These are phyloP conservation scores for Alternaria burnsii DNA, from an alignment of 2,329 filamentous ascomycete genomes.

Conservation along the genomic window DNA sequence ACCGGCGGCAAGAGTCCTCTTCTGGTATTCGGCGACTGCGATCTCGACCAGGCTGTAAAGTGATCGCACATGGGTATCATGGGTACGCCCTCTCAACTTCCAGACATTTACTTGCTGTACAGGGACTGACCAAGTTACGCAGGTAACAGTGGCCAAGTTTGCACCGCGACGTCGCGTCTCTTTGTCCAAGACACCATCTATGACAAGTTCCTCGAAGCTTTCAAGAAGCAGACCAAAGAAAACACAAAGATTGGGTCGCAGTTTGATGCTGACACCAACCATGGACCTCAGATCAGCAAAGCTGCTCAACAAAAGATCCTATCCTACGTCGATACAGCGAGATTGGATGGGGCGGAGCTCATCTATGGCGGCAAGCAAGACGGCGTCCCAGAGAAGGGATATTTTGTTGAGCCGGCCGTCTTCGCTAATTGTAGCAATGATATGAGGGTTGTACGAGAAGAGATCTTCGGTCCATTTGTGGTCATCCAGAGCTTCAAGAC, in stretches of 20 bases:
- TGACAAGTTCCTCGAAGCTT: slow-evolving; percentile 52
- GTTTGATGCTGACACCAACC: slow-evolving; percentile 27
- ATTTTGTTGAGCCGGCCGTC: slow-evolving; percentile 65
- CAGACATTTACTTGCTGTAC: not conserved
- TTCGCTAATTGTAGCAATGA: slow-evolving; percentile 60
- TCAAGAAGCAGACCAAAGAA: slow-evolving; percentile 54
- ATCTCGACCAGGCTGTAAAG: slow-evolving; percentile 1
- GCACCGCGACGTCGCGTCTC: slow-evolving; percentile 59
- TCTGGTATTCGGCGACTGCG: not conserved
- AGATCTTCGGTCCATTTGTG: not conserved
- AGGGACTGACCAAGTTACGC: not conserved
- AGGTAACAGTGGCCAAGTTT: slow-evolving; percentile 5
- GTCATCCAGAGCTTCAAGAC: slow-evolving; percentile 55
- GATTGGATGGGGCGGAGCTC: too few species aligned
- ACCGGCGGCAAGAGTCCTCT: slow-evolving; percentile 1
- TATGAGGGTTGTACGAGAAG: not conserved
- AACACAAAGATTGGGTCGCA: slow-evolving; percentile 24
- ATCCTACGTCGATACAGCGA: too few species aligned
- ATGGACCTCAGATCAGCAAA: slow-evolving; percentile 55
- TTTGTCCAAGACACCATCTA: slow-evolving; percentile 67
- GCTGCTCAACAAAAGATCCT: not conserved
- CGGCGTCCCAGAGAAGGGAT: slow-evolving; percentile 55
- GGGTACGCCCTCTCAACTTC: not conserved
- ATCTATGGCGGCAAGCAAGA: slow-evolving; percentile 15
- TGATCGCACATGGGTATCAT: not conserved